Base-by-base conservation (phyloP, 2,329 filamentous ascomycete genomes). In the Fonsecaea monophora region DNA sequence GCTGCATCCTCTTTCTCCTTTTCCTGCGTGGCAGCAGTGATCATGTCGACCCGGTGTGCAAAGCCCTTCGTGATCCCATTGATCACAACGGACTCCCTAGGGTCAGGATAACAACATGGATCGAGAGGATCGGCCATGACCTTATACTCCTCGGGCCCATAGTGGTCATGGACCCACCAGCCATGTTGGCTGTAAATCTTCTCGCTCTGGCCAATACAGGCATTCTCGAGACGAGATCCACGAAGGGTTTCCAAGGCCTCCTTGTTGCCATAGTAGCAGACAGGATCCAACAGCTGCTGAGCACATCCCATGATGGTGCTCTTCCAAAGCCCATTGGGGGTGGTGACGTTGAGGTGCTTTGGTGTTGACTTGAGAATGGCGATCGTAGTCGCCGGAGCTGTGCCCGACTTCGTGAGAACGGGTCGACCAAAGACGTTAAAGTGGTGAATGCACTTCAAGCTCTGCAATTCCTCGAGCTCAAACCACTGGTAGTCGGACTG, bases 361-460 rank as follows among this genome's bases (percentile, higher is more conserved):
- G 42, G 37, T 2, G 59, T 61, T 8, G 60, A 53, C 25, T 65
- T 68, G 13, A 70, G 38, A 1, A 70, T 58, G 15, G 68, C 68
- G 35, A 70, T 66, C 8, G 60, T 66, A 5, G 64, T 60, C 13
- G 66, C 68, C 35, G 68, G 68, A 10, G 40, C 53, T 10, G 68
- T 70, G 1, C 37, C 50, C 5, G 68, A 68, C 54, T 67, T 68
- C 18, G 38, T 30, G 37, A 56, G 50, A 3, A 70, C 63, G 8
- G 57, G 53, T 4, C 59, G 60, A 25, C 64, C 64, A 42, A 68
- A 62, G 48, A 62, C 68, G 58, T 63, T 67, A 50, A 70, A 32
- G 61, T 70, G 68, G 34, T 70, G 68, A 50, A 69, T n/a, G 18
- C 66, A 65, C 25, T 40, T 8, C n/a, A 57, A 32, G n/a, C 25